Evolutionary conservation across 495 filamentous ascomycete genomes (phyloP), one percentile per base, ranked within the genome.

Genomic region (Penicillium argentinense): DNA sequence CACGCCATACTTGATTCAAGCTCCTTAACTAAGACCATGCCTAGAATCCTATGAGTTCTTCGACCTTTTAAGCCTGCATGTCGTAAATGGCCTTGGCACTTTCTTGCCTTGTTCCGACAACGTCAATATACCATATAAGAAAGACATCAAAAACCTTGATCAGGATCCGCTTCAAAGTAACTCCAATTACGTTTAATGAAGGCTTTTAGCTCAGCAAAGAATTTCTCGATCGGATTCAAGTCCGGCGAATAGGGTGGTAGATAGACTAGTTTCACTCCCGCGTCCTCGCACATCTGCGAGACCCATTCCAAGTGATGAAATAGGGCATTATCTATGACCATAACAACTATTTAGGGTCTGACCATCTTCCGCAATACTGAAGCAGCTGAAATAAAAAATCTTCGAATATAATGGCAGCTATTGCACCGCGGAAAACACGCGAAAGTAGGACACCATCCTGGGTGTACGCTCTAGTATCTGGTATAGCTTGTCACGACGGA

Each of bases 341-440:
- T 11, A 28, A 73, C 67, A 13, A 59, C n/a, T n/a, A 73, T 37
- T 65, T 70, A 16, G 57, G 70, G 36, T 69, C 59, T 9, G 59
- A 69, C 59, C 51, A 73, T 51, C 27, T 62, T 21, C 60, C 45
- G 45, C 43, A 70, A 34, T 67, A 49, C 29, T 41, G 48, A 22
- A 72, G 57, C 14, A 66, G 57, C 49, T 72, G 49, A 40, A 66
- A 55, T 23, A 71, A 60, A 51, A 67, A 74, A 45, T 66, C 59
- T 42, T 72, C 54, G 53, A 73, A 74, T 13, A 71, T 37, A 5
- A 38, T 43, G 30, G 59, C 44, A 47, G 47, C 50, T 0, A 39
- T 53, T n/a, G n/a, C n/a, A n/a, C n/a, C n/a, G n/a, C n/a, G n/a
- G n/a, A n/a, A n/a, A n/a, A n/a, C n/a, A n/a, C n/a, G n/a, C n/a